Percentiles rank a stretch among this genome's conserved stretches.
Conservation (phyloP, 108 stramenopile genomes). For the Hondaea fermentalgiana region DNA sequence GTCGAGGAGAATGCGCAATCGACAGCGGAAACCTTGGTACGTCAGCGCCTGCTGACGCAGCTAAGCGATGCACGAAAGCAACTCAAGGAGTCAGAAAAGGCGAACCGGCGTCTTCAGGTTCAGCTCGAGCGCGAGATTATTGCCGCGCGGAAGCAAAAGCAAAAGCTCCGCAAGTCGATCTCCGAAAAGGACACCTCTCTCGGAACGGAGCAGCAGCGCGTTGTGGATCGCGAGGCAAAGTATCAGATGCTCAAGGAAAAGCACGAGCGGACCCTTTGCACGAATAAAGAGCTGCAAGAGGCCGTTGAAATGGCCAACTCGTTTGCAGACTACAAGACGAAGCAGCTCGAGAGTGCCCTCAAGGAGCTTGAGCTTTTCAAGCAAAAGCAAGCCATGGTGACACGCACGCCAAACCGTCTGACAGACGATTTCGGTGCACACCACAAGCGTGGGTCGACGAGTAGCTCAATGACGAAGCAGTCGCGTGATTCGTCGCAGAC, state of each 20-base stretch:
- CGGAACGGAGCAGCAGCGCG: neutral
- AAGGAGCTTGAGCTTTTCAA: neutral
- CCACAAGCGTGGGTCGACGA: neutral
- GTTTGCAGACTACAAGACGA: neutral
- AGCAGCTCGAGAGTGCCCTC: neutral
- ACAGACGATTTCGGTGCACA: neutral
- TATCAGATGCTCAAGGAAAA: neutral
- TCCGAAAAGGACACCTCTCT: neutral
- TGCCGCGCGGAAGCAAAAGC: neutral
- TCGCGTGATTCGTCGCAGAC: neutral
- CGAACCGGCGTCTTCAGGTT: neutral
- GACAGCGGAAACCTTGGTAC: neutral
- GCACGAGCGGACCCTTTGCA: neutral
- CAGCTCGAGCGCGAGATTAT: neutral
- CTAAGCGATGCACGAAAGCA: neutral
- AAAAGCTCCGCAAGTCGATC: neutral
- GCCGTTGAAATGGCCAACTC: constrained; percentile 4
- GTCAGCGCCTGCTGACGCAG: neutral
- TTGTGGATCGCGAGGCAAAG: neutral
- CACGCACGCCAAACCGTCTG: too few relatives aligned
- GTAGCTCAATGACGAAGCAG: neutral
- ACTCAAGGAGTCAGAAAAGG: neutral
- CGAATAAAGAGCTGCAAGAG: neutral
- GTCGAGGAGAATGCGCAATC: neutral
- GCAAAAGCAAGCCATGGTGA: too few relatives aligned